phyloP scores from a whole-genome alignment of 805 yeast genomes.

The Myxozyma geophila region DNA sequence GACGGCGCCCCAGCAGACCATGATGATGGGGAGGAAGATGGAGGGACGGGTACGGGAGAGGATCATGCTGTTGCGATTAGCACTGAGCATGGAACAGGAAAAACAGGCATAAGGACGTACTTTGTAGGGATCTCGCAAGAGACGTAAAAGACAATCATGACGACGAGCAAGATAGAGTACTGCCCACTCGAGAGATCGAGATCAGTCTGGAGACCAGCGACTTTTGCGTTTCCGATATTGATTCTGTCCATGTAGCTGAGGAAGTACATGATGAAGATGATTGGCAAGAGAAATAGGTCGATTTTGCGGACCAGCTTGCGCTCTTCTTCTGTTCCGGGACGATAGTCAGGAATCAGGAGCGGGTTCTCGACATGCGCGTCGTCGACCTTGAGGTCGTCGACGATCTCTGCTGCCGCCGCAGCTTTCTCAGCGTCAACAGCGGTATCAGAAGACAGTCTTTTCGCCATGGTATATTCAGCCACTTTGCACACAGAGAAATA shows the following conservation, averaged over 20 bases:
- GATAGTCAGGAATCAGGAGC: conserved; percentile 12
- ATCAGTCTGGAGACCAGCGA: conserved; percentile 51
- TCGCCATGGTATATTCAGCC: background rate
- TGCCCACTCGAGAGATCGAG: conserved; percentile 49
- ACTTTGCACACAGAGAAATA: background rate
- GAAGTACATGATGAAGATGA: conserved; percentile 51
- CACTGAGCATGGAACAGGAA: conserved; percentile 31
- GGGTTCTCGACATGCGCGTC: conserved; percentile 14
- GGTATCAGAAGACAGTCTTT: conserved; percentile 1
- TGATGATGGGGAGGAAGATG: conserved; percentile 45
- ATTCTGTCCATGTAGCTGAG: conserved; percentile 42
- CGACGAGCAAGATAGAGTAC: conserved; percentile 52
- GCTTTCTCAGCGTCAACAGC: conserved; percentile 8
- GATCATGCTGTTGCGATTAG: conserved; percentile 12
- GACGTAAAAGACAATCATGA: conserved; percentile 45
- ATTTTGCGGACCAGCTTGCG: conserved; percentile 45
- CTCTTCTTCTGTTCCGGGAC: conserved; percentile 12
- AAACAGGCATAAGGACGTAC: conserved; percentile 45
- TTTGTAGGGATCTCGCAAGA: conserved; percentile 50
- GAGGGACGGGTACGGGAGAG: conserved; percentile 16
- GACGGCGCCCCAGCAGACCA: conserved; percentile 58
- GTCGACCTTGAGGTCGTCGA: conserved; percentile 2
- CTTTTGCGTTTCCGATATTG: conserved; percentile 53
- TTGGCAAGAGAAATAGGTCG: conserved; percentile 53
- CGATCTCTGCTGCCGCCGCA: background rate